Evolutionary conservation across 1,284 basidiomycete species (phyloP).

Genomic region (Boletus holoroseus): DNA sequence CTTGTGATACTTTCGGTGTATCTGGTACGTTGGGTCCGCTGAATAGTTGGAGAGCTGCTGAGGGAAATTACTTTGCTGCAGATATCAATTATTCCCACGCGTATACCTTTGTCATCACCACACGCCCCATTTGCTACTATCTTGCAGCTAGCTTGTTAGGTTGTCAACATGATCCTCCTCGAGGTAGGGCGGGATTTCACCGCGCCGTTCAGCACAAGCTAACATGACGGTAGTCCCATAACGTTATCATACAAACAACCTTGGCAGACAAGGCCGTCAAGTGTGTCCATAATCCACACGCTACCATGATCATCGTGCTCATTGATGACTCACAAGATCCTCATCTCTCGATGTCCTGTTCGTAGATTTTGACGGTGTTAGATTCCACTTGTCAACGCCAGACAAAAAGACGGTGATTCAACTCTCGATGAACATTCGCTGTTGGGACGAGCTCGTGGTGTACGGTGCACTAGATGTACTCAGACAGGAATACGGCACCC

Average conservation of each 20-base stretch:
- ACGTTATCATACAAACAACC: constrained; percentile 89
- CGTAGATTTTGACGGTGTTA: constrained; percentile 96
- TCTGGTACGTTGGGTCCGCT: constrained; percentile 6
- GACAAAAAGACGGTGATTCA: constrained; percentile 77
- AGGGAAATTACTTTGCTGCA: constrained; percentile 24
- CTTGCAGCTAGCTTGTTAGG: background rate
- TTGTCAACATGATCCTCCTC: constrained; percentile 58
- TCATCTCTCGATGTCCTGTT: constrained; percentile 90
- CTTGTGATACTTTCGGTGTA: constrained; percentile 14
- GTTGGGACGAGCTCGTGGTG: constrained; percentile 89
- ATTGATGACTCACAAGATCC: constrained; percentile 51
- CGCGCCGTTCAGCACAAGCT: constrained; percentile 8
- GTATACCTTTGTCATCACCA: constrained; percentile 15
- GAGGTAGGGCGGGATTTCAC: constrained; percentile 44
- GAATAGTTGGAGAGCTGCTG: constrained; percentile 15
- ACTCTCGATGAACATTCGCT: constrained; percentile 95
- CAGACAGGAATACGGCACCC: constrained; percentile 76
- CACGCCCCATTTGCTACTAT: background rate
- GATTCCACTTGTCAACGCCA: constrained; percentile 88
- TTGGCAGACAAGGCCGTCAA: constrained; percentile 85
- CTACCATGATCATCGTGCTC: constrained; percentile 6
- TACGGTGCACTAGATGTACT: constrained; percentile 86
- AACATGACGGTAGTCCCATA: constrained; percentile 60
- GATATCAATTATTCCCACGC: constrained; percentile 32
- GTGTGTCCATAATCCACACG: constrained; percentile 38